phyloP scores from a whole-genome alignment of 306 rosid genomes.

The Pyrus bretschneideri region DNA sequence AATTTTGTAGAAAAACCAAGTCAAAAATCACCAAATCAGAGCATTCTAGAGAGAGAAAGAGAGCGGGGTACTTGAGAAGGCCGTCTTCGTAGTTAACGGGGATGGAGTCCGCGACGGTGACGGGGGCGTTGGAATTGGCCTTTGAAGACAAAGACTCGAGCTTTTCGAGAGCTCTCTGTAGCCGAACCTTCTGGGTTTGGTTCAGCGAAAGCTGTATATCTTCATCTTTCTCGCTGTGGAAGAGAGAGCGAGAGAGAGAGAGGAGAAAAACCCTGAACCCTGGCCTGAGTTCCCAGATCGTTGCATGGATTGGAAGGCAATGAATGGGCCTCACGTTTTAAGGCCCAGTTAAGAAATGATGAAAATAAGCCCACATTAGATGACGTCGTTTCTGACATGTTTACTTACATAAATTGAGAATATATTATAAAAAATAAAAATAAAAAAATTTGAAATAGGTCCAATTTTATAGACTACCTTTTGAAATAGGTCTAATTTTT shows the following conservation, averaged over 20 bases:
- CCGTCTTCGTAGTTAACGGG: conserved; percentile 73
- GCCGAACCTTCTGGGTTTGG: conserved; percentile 86
- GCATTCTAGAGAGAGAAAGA: not conserved
- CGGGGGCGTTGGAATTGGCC: conserved; percentile 67
- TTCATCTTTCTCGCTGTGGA: conserved; percentile 6
- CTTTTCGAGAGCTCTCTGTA: conserved; percentile 57
- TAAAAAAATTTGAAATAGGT: too few species aligned
- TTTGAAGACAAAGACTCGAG: conserved; percentile 61
- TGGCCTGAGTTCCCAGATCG: not conserved
- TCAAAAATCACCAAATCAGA: not conserved
- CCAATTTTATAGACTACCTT: too few species aligned
- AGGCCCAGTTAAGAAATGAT: not conserved
- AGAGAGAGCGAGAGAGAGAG: not conserved
- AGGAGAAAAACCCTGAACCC: conserved; percentile 9
- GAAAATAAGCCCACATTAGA: not conserved
- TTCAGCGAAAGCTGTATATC: conserved; percentile 42
- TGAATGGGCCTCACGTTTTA: not conserved
- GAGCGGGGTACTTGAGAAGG: conserved; percentile 29
- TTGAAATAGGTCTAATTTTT: too few species aligned
- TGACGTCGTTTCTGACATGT: too few species aligned
- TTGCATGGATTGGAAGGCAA: not conserved
- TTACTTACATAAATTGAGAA: too few species aligned
- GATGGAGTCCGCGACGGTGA: conserved; percentile 72
- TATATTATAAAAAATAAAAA: too few species aligned
- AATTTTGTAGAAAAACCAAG: not conserved